Percentiles rank a stretch among this genome's conserved stretches.
Evolutionary conservation across 331 rosid species (phyloP).

Genomic region (Arachis monticola): DNA sequence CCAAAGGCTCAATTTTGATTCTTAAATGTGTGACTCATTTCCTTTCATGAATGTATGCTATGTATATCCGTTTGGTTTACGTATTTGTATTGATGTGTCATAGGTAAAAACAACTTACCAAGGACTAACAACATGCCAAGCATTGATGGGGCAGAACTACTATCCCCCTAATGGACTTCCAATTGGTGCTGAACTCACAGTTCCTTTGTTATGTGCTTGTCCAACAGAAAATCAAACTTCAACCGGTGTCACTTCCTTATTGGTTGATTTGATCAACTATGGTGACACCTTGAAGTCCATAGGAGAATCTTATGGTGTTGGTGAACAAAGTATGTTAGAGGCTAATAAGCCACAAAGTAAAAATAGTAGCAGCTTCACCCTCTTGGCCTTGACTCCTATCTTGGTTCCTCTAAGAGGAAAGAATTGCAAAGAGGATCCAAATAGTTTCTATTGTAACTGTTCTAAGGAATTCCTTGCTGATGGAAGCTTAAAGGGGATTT

Average conservation of each 20-base stretch:
- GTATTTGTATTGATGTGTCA: too few species aligned
- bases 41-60: too few species aligned
- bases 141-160: conserved; percentile 55
- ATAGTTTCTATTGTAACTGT: conserved; percentile 53
- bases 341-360: conserved; percentile 38
- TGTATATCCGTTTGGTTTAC: too few species aligned
- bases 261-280: conserved; percentile 27
- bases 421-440: conserved; percentile 44
- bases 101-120: conserved; percentile 37
- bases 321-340: conserved; percentile 36
- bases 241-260: conserved; percentile 42
- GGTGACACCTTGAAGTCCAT: conserved; percentile 43
- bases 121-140: conserved; percentile 61
- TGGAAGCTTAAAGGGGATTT: conserved; percentile 37
- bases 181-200: conserved; percentile 40
- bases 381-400: conserved; percentile 43
- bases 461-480: conserved; percentile 11
- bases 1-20: too few species aligned
- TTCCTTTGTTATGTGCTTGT: conserved; percentile 57
- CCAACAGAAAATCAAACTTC: conserved; percentile 39
- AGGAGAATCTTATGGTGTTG: conserved; percentile 42
- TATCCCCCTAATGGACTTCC: conserved; percentile 26
- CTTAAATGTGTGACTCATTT: too few species aligned
- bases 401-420: conserved; percentile 54
- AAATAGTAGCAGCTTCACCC: neutral